Evolutionary conservation across 169 alveolate genomes (phyloP).

Genomic region (Plasmodium gaboni): DNA sequence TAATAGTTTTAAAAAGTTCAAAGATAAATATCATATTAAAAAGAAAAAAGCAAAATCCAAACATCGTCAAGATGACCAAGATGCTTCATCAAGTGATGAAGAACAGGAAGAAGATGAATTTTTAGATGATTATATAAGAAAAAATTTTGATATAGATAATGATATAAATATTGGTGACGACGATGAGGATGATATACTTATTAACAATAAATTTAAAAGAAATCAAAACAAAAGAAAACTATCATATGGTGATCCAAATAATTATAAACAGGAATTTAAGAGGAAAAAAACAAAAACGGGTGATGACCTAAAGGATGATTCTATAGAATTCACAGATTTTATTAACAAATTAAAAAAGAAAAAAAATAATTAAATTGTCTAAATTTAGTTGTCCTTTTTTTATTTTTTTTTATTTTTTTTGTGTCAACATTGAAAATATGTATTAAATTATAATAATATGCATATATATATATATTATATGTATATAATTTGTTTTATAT

Average conservation of each 20-base stretch:
- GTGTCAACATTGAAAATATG: no score
- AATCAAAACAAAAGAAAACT: no score
- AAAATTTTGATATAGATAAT: conserved; percentile 50
- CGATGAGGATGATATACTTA: background rate
- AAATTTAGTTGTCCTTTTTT: background rate
- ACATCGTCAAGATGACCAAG: background rate
- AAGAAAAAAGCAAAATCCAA: conserved; percentile 5
- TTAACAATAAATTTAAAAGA: no score
- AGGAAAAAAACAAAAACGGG: conserved; percentile 34
- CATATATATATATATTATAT: no score
- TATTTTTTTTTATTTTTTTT: no score
- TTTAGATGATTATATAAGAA: conserved; percentile 43
- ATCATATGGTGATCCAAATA: background rate
- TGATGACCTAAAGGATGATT: conserved; percentile 13
- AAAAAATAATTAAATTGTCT: conserved; percentile 1
- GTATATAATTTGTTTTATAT: no score
- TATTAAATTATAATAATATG: no score
- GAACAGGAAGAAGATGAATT: conserved; percentile 69
- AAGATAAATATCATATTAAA: conserved; percentile 47
- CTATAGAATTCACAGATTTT: conserved; percentile 58
- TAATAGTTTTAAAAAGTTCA: conserved; percentile 62
- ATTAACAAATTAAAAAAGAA: conserved; percentile 30
- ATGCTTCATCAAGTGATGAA: conserved; percentile 40
- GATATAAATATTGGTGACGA: conserved; percentile 17
- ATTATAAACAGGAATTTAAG: background rate